These are phyloP conservation scores for Sugiyamaella mastotermitis DNA, from an alignment of 805 yeast genomes.

Conservation along the genomic window DNA sequence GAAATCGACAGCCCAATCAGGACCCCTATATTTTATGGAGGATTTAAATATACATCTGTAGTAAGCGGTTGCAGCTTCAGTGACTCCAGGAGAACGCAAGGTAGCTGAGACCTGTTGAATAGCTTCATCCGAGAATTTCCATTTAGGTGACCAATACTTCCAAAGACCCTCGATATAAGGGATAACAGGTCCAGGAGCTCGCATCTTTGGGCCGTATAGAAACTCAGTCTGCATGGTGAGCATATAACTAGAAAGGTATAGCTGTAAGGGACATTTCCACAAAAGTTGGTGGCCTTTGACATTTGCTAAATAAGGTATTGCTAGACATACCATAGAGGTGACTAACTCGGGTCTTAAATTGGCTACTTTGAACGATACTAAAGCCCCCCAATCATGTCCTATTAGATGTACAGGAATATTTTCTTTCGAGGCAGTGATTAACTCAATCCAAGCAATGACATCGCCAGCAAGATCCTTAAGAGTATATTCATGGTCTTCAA, in stretches of 20 bases:
- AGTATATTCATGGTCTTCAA: constrained; percentile 11
- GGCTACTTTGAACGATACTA: constrained; percentile 19
- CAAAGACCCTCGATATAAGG: constrained; percentile 21
- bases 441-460: constrained; percentile 14
- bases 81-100: constrained; percentile 23
- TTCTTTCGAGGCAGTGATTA: constrained; percentile 7
- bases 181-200: neutral
- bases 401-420: constrained; percentile 20
- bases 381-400: constrained; percentile 29
- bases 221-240: constrained; percentile 23
- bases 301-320: constrained; percentile 22
- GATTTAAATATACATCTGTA: constrained; percentile 14
- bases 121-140: constrained; percentile 15
- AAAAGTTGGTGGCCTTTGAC: constrained; percentile 6
- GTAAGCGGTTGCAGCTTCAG: constrained; percentile 24
- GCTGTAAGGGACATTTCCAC: constrained; percentile 18
- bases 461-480: constrained; percentile 18
- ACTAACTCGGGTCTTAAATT: constrained; percentile 18
- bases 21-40: neutral
- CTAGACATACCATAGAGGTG: constrained; percentile 18
- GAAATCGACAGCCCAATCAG: constrained; percentile 16
- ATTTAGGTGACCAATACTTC: constrained; percentile 25
- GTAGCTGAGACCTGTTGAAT: no score
- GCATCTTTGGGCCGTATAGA: constrained; percentile 17
- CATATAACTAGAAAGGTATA: constrained; percentile 24